Base-by-base conservation (phyloP, 2,329 filamentous ascomycete genomes). In the Lecanosticta acicola region DNA sequence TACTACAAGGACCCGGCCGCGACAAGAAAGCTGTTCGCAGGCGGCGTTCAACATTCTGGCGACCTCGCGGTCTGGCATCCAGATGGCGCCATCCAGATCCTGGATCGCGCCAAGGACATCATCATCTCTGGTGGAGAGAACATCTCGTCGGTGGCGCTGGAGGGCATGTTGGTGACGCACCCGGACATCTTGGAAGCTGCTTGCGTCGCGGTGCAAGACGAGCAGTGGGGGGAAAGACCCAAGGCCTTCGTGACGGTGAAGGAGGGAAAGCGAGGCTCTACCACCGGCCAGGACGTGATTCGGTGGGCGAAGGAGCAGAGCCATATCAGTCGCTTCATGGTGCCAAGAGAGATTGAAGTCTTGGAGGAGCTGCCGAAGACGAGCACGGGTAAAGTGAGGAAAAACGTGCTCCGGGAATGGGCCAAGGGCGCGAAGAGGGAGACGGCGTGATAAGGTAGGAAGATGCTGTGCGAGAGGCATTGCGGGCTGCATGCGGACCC, bases 91-190 rank as follows among this genome's bases (percentile, higher is more conserved):
- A 83, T 89, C 36, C 88, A 97, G 71, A 95, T 98, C 53, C 73
- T 94, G 48, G 93, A 98, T 68, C 79, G 93, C 16, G 87, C 88
- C 11, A 98, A 98, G 72, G 93, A 98, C 64, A 96, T 98, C 43
- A 98, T 98, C 61, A 98, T 98, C 53, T 94, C 87, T 43, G 90
- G 91, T 38, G 93, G 93, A 46, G 93, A 98, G 68, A 98, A 98
- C 66, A 97, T 98, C 51, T 94, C 87, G 2, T 94, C 87, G 0
- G 85, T 98, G 1, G 89, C 93, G 0, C 77, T 98, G 3, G 93
- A 98, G 69, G 81, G 83, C 49, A 87, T 94, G 82, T 77, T 98
- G 1, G 84, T 84, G 4, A 84, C 87, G 39, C 93, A 98, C 64
- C 88, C 90, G 0, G 81, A 87, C 55, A 80, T 98, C 32, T 79